Conservation (phyloP, 768 basidiomycete genomes). For the Phylloporus sp. region DNA sequence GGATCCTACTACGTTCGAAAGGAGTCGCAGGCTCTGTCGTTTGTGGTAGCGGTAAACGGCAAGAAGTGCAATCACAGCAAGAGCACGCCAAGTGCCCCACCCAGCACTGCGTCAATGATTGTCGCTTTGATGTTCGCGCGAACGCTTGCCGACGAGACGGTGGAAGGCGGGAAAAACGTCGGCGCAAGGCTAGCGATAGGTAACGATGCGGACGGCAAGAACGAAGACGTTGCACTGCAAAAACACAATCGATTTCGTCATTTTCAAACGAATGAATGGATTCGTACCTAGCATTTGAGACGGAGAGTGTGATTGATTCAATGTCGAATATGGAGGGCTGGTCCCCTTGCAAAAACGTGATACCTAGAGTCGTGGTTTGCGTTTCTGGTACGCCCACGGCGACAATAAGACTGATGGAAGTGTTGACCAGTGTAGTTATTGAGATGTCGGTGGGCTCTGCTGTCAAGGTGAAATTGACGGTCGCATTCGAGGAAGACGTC, state of each 20-base stretch:
- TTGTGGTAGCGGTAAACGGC: conserved; percentile 9
- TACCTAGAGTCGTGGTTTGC: conserved; percentile 37
- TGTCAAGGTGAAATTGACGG: conserved; percentile 47
- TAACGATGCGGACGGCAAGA: conserved; percentile 22
- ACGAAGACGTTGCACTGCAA: conserved; percentile 25
- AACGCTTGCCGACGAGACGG: conserved; percentile 4
- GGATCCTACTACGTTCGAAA: too few relatives aligned
- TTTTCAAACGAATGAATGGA: too few relatives aligned
- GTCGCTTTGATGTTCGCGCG: conserved; percentile 7
- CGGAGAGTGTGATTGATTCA: conserved; percentile 34
- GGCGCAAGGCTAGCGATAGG: conserved; percentile 24
- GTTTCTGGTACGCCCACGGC: conserved; percentile 38
- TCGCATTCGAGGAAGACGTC: conserved; percentile 44
- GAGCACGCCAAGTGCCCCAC: conserved; percentile 11
- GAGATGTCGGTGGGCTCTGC: conserved; percentile 33
- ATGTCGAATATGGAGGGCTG: conserved; percentile 35
- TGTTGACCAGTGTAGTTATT: conserved; percentile 36
- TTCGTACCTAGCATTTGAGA: conserved; percentile 34
- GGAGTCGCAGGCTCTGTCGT: too few relatives aligned
- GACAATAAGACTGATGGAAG: conserved; percentile 35
- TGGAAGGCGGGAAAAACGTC: not conserved
- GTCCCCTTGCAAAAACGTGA: conserved; percentile 35
- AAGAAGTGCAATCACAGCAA: conserved; percentile 1
- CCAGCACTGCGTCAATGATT: conserved; percentile 15
- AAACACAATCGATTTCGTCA: not conserved